Percentiles rank a stretch among this genome's conserved stretches.
These are phyloP conservation scores for Gypsophila paniculata DNA, from an alignment of 179 eudicot genomes.

Conservation along the genomic window DNA sequence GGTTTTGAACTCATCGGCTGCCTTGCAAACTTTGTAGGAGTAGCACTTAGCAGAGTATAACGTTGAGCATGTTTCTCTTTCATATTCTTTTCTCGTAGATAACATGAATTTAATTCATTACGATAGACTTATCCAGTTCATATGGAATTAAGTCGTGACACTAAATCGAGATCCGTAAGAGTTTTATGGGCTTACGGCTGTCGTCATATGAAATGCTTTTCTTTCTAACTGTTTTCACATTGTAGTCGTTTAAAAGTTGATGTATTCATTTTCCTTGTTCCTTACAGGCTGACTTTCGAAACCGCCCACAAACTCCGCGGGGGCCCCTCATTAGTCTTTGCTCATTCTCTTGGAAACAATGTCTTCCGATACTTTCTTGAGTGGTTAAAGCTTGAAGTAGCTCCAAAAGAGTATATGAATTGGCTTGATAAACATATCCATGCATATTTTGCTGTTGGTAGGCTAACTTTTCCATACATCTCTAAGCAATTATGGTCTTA, in stretches of 20 bases:
- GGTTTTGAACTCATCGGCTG: background rate
- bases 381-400: constrained; percentile 94
- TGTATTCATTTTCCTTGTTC: constrained; percentile 14
- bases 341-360: constrained; percentile 90
- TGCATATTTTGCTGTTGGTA: constrained; percentile 99
- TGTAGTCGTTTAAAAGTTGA: constrained; percentile 8
- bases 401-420: constrained; percentile 69
- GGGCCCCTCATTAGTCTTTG: constrained; percentile 90
- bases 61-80: background rate
- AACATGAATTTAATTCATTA: too few species aligned
- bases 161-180: background rate
- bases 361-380: constrained; percentile 94
- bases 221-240: background rate
- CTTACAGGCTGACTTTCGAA: constrained; percentile 85
- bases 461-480: constrained; percentile 25
- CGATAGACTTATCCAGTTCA: too few species aligned
- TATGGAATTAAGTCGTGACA: background rate
- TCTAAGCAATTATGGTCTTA: constrained; percentile 7
- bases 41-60: background rate
- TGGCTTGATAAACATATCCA: constrained; percentile 95
- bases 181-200: background rate
- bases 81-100: background rate
- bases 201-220: background rate
- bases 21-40: background rate
- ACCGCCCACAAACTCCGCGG: constrained; percentile 91